Evolutionary conservation across 1,284 basidiomycete genomes (phyloP), one percentile per base, ranked within the genome.

Genomic region (Cryptococcus sp.): DNA sequence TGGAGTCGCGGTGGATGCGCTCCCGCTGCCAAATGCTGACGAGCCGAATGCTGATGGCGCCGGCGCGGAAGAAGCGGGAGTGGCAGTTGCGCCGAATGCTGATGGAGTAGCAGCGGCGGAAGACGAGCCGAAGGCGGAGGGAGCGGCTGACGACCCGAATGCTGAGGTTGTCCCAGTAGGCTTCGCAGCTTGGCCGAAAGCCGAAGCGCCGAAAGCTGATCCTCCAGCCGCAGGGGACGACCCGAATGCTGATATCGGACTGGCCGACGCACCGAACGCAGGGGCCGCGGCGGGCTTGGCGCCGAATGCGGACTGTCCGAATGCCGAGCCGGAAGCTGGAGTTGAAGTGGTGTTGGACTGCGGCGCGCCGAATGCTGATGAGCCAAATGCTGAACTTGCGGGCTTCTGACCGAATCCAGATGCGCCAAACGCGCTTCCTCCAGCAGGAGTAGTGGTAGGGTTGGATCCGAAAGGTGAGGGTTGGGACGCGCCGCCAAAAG

Each of bases 311-410:
- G 71, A 61, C 17, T 60, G 44, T 7, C 75, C 77, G 50, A 78
- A 79, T 1, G 69, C 75, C 1, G 75, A 68, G 0, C 62, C 62
- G 6, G 65, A 47, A 0, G 68, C 47, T 3, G 61, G 55, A 7
- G 53, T 25, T 15, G 62, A 23, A 8, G 57, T 44, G 27, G 64
- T 62, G 42, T 22, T 40, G 35, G 66, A 48, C 51, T 77, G 69
- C 5, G 67, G 69, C 5, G 67, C 58, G 2, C 74, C 73, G 46
- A 77, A 77, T 1, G 71, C 62, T 40, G 74, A 68, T 56, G 71
- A 72, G 11, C 72, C 79, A 44, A 82, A 82, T 25, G 76, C 75
- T 72, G 65, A 16, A 76, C 66, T 50, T 72, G 66, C 11, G 50
- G 59, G 56, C 23, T 60, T 65, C n/a, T 51, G 48, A 8, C 68